Base-by-base conservation (phyloP, 2,329 filamentous ascomycete species). In the Ophiostoma sp. region DNA sequence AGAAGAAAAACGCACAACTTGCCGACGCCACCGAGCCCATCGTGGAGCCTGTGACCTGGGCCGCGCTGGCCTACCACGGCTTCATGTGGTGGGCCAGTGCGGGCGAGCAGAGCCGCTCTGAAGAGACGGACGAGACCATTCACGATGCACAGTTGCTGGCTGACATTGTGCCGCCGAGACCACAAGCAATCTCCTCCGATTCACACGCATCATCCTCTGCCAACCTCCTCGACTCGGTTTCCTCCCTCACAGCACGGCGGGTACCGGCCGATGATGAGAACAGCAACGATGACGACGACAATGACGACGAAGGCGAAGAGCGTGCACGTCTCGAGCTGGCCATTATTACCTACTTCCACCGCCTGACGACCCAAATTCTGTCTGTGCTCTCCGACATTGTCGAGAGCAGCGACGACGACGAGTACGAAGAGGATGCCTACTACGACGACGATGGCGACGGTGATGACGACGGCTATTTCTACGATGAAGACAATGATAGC, bases 81-180 rank as follows among this genome's bases (percentile, higher is more conserved):
- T 95, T 95, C 83, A 93, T 95, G 88, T 96, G 93, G 93, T 96
- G 93, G 93, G 93, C 93, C 1, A 93, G 91, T 19, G 92, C 93
- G 0, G 93, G 93, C 73, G 93, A 96, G 81, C 88, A 91, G 80
- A 84, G 87, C 8, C 85, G 87, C 22, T 85, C 88, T 69, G 87
- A 89, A 70, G 87, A 90, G 75, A 85, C 87, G 25, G 89, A 91
- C 76, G 88, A 90, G 77, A 80, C 82, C 68, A 85, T 83, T 63
- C 85, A 84, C 63, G 90, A 91, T 77, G 83, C 85, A 8, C 81
- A 85, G 2, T 84, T 91, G 3, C 84, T 91, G 4, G 86, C 86
- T 0, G 88, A 89, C 70, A 78, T 90, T 3, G 79, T 80, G 2
- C 80, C 83, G 17, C 78, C 82, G 1, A 39, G 50, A 5, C 36